Conservation (phyloP, 1,284 basidiomycete species). For the Malassezia nana region DNA sequence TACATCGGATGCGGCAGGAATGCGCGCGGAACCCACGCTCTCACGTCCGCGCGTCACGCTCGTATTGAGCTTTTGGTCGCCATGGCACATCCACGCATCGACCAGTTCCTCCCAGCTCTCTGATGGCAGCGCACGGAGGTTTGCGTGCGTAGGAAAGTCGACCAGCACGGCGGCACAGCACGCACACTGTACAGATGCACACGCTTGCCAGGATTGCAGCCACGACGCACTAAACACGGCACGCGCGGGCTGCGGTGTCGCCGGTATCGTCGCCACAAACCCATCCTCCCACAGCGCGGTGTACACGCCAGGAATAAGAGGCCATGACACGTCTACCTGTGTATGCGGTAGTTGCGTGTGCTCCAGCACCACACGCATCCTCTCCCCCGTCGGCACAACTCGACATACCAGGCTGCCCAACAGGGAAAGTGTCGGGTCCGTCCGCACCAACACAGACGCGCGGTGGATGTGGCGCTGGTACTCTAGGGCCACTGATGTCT, state of each 20-base stretch:
- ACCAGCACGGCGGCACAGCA: background rate
- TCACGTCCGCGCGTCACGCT: constrained; percentile 11
- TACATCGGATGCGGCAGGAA: background rate
- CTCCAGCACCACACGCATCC: background rate
- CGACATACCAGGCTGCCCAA: background rate
- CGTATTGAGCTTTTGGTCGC: constrained; percentile 58
- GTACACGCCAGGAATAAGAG: background rate
- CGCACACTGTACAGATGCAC: background rate
- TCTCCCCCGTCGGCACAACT: background rate
- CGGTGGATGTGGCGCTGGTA: constrained; percentile 9
- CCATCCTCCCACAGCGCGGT: background rate
- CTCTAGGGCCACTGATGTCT: constrained; percentile 1
- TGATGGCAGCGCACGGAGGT: constrained; percentile 75
- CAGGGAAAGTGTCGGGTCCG: background rate
- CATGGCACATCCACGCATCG: constrained; percentile 96
- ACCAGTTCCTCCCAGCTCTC: constrained; percentile 94
- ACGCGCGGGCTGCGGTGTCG: background rate
- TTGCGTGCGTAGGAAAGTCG: background rate
- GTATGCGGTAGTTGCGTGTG: background rate
- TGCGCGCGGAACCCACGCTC: constrained; percentile 1
- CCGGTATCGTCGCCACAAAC: background rate
- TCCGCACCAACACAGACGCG: background rate
- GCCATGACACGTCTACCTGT: background rate
- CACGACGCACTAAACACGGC: background rate
- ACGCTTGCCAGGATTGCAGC: background rate